Base-by-base conservation (phyloP, 352 stramenopile genomes). In the Pythium dissotocum region DNA sequence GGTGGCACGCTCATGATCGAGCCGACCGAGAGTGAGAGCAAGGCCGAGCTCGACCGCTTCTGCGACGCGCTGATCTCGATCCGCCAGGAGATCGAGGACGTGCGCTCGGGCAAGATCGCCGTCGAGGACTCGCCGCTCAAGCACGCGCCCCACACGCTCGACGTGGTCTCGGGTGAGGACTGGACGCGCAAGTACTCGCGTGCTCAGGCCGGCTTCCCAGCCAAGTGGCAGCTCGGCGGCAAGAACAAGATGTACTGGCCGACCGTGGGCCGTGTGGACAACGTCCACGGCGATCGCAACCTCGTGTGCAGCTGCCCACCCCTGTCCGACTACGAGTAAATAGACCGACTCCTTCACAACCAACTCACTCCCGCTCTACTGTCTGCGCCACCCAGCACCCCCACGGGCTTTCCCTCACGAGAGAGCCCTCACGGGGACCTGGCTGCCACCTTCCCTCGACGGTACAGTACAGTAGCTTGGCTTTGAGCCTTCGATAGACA, bases 171-270 rank as follows among this genome's bases (percentile, higher is more conserved):
- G n/a, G 79, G 74, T 21, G 85, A 90, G 33, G 85, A 92, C 57
- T 99, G 98, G 98, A 89, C 98, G 62, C 93, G 88, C 65, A 88
- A 92, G 64, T 99, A 99, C 86, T 93, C 90, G 54, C 82, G 94
- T 55, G 83, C 98, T 54, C 82, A 96, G 58, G 98, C 83, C 6
- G 97, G 95, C 2, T 99, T 99, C 87, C 97, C 98, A 28, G 91
- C 94, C 10, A 87, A 95, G 40, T 99, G 96, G 95, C 93, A 98
- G 68, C 85, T 92, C 51, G 75, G 79, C 60, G 69, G 83, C 75
- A 91, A 90, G 76, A 94, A 87, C 76, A 99, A 99, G 75, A 98
- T 98, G 70, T 99, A 99, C 82, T 99, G 98, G 98, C 98, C 98
- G 38, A 93, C 90, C 3, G 96, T 98, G 59, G 95, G 95, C 35